Percentiles rank a stretch among this genome's conserved stretches.
phyloP scores from a whole-genome alignment of 2,329 filamentous ascomycete species.

The Orbilia quercus region DNA sequence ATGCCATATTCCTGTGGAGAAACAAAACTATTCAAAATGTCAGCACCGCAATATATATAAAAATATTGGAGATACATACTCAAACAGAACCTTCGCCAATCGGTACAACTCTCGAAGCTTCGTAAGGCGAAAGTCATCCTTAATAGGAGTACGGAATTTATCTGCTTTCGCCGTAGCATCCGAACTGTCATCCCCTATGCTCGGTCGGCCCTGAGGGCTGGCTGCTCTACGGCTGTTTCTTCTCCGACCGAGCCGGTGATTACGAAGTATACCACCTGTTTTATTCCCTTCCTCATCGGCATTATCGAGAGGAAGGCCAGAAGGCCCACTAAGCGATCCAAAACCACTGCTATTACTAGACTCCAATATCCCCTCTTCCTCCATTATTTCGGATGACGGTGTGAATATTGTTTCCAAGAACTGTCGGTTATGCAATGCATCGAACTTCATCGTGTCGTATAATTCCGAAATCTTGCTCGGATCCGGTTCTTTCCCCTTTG shows the following conservation, averaged over 20 bases:
- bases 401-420: slow-evolving; percentile 99
- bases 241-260: slow-evolving; percentile 54
- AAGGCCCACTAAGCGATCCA: slow-evolving; percentile 39
- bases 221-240: slow-evolving; percentile 45
- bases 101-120: slow-evolving; percentile 93
- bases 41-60: slow-evolving; percentile 16
- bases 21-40: slow-evolving; percentile 72
- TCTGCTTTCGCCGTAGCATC: slow-evolving; percentile 48
- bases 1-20: slow-evolving; percentile 99
- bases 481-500: slow-evolving; percentile 84
- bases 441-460: slow-evolving; percentile 99
- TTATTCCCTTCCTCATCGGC: slow-evolving; percentile 26
- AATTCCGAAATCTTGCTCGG: slow-evolving; percentile 98
- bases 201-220: slow-evolving; percentile 36
- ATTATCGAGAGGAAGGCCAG: slow-evolving; percentile 20
- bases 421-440: slow-evolving; percentile 93
- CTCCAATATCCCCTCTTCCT: slow-evolving; percentile 69
- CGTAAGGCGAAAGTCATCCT: slow-evolving; percentile 84
- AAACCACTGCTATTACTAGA: slow-evolving; percentile 17
- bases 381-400: slow-evolving; percentile 80
- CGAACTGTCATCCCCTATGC: slow-evolving; percentile 16
- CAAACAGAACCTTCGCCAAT: slow-evolving; percentile 92
- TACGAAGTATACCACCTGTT: slow-evolving; percentile 53
- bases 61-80: slow-evolving; percentile 63
- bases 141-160: slow-evolving; percentile 70